Evolutionary conservation across 2,329 filamentous ascomycete species (phyloP), one percentile per base, ranked within the genome.

Genomic region (Nemania abortiva): DNA sequence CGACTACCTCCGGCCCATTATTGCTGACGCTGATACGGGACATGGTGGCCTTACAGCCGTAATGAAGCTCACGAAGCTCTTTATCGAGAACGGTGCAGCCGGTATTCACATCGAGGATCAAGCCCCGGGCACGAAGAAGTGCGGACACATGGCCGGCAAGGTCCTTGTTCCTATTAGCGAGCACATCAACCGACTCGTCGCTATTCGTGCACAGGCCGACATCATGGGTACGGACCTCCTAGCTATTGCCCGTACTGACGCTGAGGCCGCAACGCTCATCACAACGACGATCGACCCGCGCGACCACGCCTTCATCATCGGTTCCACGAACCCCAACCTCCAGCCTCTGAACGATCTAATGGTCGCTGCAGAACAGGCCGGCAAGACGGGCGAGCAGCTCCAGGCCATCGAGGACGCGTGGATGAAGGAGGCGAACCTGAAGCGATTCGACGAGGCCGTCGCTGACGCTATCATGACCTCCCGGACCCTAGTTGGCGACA

Each of bases 71-170:
- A 98, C 96, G 73, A 98, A 98, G 87, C 89, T 98, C 66, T 98
- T 99, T 81, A 84, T 98, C 73, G 96, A 99, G 86, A 94, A 95
- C 82, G 96, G 96, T 76, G 96, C 96, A 54, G 96, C 96, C 50
- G 96, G 96, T 74, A 98, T 99, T 78, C 96, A 99, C 84, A 98
- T 99, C 75, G 96, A 99, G 84, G 96, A 99, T 81, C 96, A 98
- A 83, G 95, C 96, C 3, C 95, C 96, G 2, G 96, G 96, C 63
- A 98, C 96, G 58, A 99, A 99, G 89, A 99, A 99, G 89, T 99
- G 96, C 81, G 96, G 96, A 72, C 96, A 98, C 84, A 98, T 98
- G 96, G 96, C 96, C 74, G 96, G 96, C 78, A 98, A 98, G 85
- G 96, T 98, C 52, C 87, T 99, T 69, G 96, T 99, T 61, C 96